Evolutionary conservation across 2,329 filamentous ascomycete species (phyloP), one percentile per base, ranked within the genome.

Genomic region (Huntiella decipiens): DNA sequence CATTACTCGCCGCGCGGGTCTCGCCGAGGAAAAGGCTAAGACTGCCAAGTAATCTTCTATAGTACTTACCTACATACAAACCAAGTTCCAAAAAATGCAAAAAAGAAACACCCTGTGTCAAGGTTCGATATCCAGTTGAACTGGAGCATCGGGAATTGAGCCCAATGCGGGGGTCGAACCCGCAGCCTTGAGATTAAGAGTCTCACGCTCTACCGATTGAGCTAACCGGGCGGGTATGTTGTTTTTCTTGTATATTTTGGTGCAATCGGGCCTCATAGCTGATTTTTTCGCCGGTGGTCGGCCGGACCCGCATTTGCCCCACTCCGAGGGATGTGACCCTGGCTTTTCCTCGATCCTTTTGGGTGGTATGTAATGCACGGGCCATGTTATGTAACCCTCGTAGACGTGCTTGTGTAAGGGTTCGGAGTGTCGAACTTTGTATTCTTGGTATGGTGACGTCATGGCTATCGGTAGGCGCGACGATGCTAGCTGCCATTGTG

Each of bases 131-230:
- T 38, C 47, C 47, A 49, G 47, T 37, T 40, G 10, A 41, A 39
- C 47, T 49, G 50, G 47, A 42, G 41, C 44, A 51, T 43, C 36
- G 42, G 50, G 47, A 51, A 47, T 52, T 51, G 51, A 52, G 47
- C 52, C 52, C 52, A 50, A 48, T 51, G 58, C 57, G 58, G 59
- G 59, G 58, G 58, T 61, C 59, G 59, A 61, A 62, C 60, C 60
- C 59, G 57, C 59, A 61, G 57, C 60, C 59, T 61, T 61, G 58
- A 61, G 60, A 62, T 61, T 72, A 71, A 73, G 74, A 78, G 74
- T 77, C 74, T 76, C 68, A 77, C 73, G 74, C 74, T 79, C 74
- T 79, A 77, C 71, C 70, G 70, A 75, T 74, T 75, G 71, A 75
- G 71, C 71, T 75, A 76, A 66, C 68, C 67, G 63, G 67, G 67